phyloP scores from a whole-genome alignment of 2,329 filamentous ascomycete species.

The Beauveria sp. region DNA sequence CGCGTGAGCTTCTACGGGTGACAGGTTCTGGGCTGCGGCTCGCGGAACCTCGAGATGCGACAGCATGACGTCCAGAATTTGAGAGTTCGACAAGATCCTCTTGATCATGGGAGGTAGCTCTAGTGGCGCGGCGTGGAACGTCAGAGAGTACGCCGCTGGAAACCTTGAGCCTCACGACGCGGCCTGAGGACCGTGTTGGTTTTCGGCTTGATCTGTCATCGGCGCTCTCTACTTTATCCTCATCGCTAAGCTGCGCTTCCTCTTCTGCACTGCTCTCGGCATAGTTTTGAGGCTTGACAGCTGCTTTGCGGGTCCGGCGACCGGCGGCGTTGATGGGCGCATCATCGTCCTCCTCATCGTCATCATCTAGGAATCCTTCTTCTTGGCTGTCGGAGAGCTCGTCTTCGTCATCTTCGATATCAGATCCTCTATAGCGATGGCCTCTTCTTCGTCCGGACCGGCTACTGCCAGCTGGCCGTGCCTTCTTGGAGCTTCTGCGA shows the following conservation, averaged over 20 bases:
- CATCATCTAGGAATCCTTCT: slow-evolving; percentile 40
- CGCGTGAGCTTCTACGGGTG: slow-evolving; percentile 39
- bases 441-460: slow-evolving; percentile 28
- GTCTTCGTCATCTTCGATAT: slow-evolving; percentile 55
- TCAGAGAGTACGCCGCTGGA: slow-evolving; percentile 21
- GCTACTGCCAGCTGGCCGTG: slow-evolving; percentile 28
- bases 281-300: slow-evolving; percentile 39
- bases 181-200: slow-evolving; percentile 19
- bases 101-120: slow-evolving; percentile 46
- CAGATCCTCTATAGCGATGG: slow-evolving; percentile 48
- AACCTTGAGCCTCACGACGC: slow-evolving; percentile 41
- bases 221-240: slow-evolving; percentile 21
- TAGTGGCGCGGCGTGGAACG: slow-evolving; percentile 39
- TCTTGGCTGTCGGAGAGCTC: slow-evolving; percentile 46
- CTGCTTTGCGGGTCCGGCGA: slow-evolving; percentile 39
- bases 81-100: slow-evolving; percentile 51
- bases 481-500: slow-evolving; percentile 34
- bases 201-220: slow-evolving; percentile 20
- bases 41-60: slow-evolving; percentile 39
- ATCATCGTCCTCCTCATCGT: slow-evolving; percentile 36
- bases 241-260: slow-evolving; percentile 23
- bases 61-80: slow-evolving; percentile 52
- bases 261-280: slow-evolving; percentile 38
- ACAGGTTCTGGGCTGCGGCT: slow-evolving; percentile 50
- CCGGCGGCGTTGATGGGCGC: slow-evolving; percentile 39